Percentiles rank a stretch among this genome's conserved stretches.
These are phyloP conservation scores for Alternaria triticimaculans DNA, from an alignment of 2,329 filamentous ascomycete genomes.

Conservation along the genomic window DNA sequence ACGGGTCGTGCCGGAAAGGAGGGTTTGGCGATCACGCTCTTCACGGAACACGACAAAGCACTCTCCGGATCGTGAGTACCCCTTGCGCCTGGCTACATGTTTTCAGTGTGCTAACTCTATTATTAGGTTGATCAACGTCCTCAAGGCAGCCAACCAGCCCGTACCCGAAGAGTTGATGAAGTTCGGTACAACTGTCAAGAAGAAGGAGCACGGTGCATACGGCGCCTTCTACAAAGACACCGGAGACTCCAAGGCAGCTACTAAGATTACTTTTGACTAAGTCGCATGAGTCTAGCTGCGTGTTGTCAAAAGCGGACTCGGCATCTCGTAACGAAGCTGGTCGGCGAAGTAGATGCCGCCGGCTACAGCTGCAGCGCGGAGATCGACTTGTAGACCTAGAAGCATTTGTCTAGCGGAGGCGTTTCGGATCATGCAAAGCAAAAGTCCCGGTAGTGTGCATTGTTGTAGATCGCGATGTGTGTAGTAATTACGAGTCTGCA, in stretches of 20 bases:
- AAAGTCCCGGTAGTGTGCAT: conserved; percentile 12
- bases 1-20: conserved; percentile 92
- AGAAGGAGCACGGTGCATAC: conserved; percentile 95
- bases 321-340: conserved; percentile 4
- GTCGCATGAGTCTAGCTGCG: conserved; percentile 1
- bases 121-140: conserved; percentile 83
- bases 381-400: conserved; percentile 13
- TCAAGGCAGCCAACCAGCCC: conserved; percentile 88
- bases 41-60: conserved; percentile 92
- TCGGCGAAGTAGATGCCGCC: conserved; percentile 27
- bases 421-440: conserved; percentile 26
- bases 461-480: conserved; percentile 6
- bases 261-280: conserved; percentile 88
- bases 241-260: conserved; percentile 80
- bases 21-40: conserved; percentile 88
- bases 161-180: conserved; percentile 91
- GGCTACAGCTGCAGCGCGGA: conserved; percentile 23
- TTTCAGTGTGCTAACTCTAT: conserved; percentile 15
- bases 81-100: neutral
- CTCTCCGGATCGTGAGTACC: conserved; percentile 82
- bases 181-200: conserved; percentile 98
- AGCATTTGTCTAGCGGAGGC: conserved; percentile 30
- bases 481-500: neutral
- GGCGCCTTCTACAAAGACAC: conserved; percentile 95
- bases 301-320: conserved; percentile 3